Base-by-base conservation (phyloP, 495 filamentous ascomycete genomes). In the Talaromyces wortmannii region DNA sequence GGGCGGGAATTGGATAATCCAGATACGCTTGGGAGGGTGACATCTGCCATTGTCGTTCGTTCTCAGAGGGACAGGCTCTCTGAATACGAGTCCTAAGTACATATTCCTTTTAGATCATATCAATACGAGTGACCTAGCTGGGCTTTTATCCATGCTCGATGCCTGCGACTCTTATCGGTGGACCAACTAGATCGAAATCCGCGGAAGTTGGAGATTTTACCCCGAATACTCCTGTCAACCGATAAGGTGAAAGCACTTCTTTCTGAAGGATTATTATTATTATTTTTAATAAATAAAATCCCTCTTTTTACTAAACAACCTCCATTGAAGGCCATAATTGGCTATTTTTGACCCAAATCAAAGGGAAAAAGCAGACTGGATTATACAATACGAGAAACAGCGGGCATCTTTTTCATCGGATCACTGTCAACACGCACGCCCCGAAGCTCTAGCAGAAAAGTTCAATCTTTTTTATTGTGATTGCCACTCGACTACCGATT, bases 1-100 rank as follows among this genome's bases (percentile, higher is more conserved):
- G 30, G 17, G 18, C 47, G 47, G 60, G 59, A 71, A 68, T 16
- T 58, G 50, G 53, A 56, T 66, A 13, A 55, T 63, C 47, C 47
- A n/a, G 47, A 50, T 23, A 50, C 47, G 10, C 18, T 50, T 18
- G 47, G 47, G 10, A 50, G 30, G 17, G 23, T 32, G 47, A 50
- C 18, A 30, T 31, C 30, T 4, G 47, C 17, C 47, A 50, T 50
- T 32, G 47, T 32, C 47, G 17, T 32, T 32, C 47, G 17, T 32
- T 50, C 12, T 50, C 47, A 32, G 18, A 50, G 29, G 30, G 47
- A 23, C 30, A 32, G 30, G 12, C 23, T 50, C 17, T 50, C 47
- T 11, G 47, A 32, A 50, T 50, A 30, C 36, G 18, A 50, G 4
- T 50, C 47, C 30, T 23, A 31, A 50, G 47, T 50, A 8, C 1